A percentile compares a stretch with the other conserved stretches of the same genome.
Conservation (phyloP, 495 filamentous ascomycete genomes). For the Penicillium salamii region DNA sequence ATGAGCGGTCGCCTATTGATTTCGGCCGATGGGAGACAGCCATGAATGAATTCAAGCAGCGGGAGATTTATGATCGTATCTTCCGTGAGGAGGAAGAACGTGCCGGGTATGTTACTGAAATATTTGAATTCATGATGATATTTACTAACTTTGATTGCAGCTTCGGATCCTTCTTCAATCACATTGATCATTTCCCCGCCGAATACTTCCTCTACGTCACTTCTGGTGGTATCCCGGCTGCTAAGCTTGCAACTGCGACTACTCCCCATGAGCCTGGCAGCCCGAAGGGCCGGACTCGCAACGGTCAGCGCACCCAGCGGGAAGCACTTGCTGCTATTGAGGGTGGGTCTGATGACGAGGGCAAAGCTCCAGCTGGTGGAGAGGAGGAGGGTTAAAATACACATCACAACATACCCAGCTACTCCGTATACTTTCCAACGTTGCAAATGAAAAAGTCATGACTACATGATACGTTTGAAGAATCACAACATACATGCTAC, state of each 20-base stretch:
- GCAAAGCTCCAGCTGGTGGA: slow-evolving; percentile 11
- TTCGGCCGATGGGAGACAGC: slow-evolving; percentile 73
- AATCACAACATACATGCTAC: neutral
- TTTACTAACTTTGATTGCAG: slow-evolving; percentile 33
- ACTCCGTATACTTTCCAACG: neutral
- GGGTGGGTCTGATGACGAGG: slow-evolving; percentile 29
- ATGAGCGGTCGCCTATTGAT: slow-evolving; percentile 64
- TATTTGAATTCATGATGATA: slow-evolving; percentile 2
- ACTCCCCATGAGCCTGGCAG: neutral
- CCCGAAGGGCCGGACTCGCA: slow-evolving; percentile 5
- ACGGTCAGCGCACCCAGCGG: slow-evolving; percentile 12
- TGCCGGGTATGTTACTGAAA: slow-evolving; percentile 56
- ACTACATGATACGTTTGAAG: neutral
- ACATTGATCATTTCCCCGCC: slow-evolving; percentile 72
- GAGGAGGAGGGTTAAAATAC: slow-evolving; percentile 18
- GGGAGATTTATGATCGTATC: slow-evolving; percentile 88
- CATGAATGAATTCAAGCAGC: slow-evolving; percentile 86
- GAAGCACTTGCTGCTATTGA: slow-evolving; percentile 35
- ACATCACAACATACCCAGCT: neutral
- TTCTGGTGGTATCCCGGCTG: slow-evolving; percentile 57
- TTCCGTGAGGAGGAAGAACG: slow-evolving; percentile 83
- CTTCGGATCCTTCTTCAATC: slow-evolving; percentile 79
- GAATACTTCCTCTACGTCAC: slow-evolving; percentile 77
- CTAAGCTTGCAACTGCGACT: slow-evolving; percentile 29
- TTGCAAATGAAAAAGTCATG: neutral